A percentile compares a stretch with the other conserved stretches of the same genome.
Evolutionary conservation across 2,329 filamentous ascomycete species (phyloP).

Genomic region (Fusarium tuaranense): DNA sequence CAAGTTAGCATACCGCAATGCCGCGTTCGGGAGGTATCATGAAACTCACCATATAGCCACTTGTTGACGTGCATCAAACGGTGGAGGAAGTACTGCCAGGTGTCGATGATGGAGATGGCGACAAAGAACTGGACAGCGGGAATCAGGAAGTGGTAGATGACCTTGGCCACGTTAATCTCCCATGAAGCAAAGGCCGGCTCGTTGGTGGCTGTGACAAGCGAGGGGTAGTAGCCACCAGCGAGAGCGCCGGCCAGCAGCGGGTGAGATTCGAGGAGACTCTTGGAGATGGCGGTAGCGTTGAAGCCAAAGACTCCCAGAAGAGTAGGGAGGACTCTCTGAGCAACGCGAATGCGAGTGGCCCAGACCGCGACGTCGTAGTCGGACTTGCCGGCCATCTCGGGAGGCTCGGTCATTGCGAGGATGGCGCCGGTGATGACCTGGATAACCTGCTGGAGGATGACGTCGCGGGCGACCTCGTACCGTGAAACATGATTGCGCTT

Average conservation of each 20-base stretch:
- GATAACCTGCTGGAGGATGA: conserved; percentile 90
- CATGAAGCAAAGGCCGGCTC: conserved; percentile 83
- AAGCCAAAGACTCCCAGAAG: conserved; percentile 79
- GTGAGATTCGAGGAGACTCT: conserved; percentile 77
- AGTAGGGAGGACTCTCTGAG: conserved; percentile 81
- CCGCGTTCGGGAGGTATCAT: background rate
- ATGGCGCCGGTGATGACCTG: conserved; percentile 79
- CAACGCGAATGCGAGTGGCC: conserved; percentile 84
- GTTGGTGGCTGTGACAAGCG: conserved; percentile 70
- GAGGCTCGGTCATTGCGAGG: conserved; percentile 78
- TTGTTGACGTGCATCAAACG: conserved; percentile 97
- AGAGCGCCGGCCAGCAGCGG: conserved; percentile 81
- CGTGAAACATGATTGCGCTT: conserved; percentile 89
- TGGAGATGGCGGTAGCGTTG: conserved; percentile 79
- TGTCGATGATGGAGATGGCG: conserved; percentile 84
- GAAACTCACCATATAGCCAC: conserved; percentile 88
- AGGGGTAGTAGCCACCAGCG: conserved; percentile 84
- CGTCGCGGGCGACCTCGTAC: conserved; percentile 89
- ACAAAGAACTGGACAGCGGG: conserved; percentile 82
- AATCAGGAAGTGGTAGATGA: conserved; percentile 82
- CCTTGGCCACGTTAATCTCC: conserved; percentile 81
- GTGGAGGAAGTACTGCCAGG: conserved; percentile 98
- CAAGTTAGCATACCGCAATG: conserved; percentile 14
- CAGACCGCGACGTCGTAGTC: conserved; percentile 90
- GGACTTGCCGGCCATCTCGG: conserved; percentile 80